Evolutionary conservation across 352 stramenopile genomes (phyloP), one percentile per base, ranked within the genome.

Genomic region (Elongisporangium prolatum): DNA sequence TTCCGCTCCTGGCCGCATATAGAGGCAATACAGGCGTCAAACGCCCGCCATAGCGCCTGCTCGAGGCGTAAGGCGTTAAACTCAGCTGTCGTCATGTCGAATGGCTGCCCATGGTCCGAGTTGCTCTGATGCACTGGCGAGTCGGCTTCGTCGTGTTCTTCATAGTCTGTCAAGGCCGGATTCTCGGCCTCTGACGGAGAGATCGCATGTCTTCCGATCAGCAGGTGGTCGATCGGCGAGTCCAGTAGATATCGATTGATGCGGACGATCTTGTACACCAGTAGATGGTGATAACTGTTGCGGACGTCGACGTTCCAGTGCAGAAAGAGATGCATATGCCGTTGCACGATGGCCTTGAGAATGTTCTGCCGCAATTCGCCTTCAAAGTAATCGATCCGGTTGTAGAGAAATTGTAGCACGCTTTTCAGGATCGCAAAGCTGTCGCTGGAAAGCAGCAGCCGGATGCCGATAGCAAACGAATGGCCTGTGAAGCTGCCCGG

Each of bases 291-390:
- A 59, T 93, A 93, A 28, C 76, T 78, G 50, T 67, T 72, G 5
- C 83, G 68, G 8, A 93, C 83, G 34, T 91, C 83, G 4, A 58
- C 61, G 57, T 93, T 86, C 83, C 83, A 93, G 59, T 93, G 83
- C 34, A 93, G 54, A 24, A 91, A 93, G 11, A 93, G 64, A 1
- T 63, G 75, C 76, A 93, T 89, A 62, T 93, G 83, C 0, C 83
- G 83, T 56, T 90, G 83, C 13, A 89, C 75, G 10, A 93, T 65
- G 9, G 75, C 74, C 54, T 89, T 88, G 16, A 93, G 62, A 47
- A 89, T 74, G 55, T 67, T 76, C 44, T 88, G 75, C 0, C 83
- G 77, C 34, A 93, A 56, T 10, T 88, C 77, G 13, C 79, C 81
- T 55, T 88, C 80, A 47, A 93, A 83, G 47, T 86, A 76, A 50